Percentiles rank a stretch among this genome's conserved stretches.
Conservation (phyloP, 1,139 yeast genomes). For the Spencermartinsiella ligniputridi region DNA sequence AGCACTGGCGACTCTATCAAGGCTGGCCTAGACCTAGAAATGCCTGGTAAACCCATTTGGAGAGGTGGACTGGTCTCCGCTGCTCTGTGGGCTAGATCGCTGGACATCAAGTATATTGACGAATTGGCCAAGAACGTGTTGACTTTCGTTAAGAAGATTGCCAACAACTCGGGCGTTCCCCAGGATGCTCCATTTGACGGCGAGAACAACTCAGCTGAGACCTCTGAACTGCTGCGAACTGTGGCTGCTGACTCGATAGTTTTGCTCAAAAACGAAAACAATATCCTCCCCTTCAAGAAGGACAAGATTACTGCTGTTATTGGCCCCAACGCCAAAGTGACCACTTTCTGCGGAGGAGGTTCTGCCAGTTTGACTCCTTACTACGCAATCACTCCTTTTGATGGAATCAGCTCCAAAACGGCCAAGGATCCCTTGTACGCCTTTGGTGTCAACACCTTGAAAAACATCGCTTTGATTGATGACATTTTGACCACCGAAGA, state of each 20-base stretch:
- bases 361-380: slow-evolving; percentile 47
- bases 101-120: slow-evolving; percentile 32
- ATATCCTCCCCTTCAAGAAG: slow-evolving; percentile 41
- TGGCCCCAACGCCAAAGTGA: slow-evolving; percentile 47
- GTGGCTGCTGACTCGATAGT: slow-evolving; percentile 49
- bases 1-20: slow-evolving; percentile 44
- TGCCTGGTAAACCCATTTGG: slow-evolving; percentile 57
- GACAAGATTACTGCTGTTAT: slow-evolving; percentile 43
- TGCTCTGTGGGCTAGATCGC: slow-evolving; percentile 21
- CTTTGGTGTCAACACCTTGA: slow-evolving; percentile 37
- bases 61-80: slow-evolving; percentile 37
- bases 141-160: slow-evolving; percentile 42
- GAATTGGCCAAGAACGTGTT: slow-evolving; percentile 46
- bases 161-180: slow-evolving; percentile 40
- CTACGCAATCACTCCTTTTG: slow-evolving; percentile 43
- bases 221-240: slow-evolving; percentile 42
- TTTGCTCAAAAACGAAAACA: slow-evolving; percentile 48
- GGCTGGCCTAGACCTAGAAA: slow-evolving; percentile 56
- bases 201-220: slow-evolving; percentile 46
- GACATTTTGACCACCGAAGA: slow-evolving; percentile 25
- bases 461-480: slow-evolving; percentile 33
- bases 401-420: slow-evolving; percentile 38
- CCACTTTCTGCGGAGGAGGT: slow-evolving; percentile 50
- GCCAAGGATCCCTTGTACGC: slow-evolving; percentile 33
- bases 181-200: slow-evolving; percentile 37